A percentile compares a stretch with the other conserved stretches of the same genome.
Conservation (phyloP, 148 eudicot species). For the Rhododendron henanense region DNA sequence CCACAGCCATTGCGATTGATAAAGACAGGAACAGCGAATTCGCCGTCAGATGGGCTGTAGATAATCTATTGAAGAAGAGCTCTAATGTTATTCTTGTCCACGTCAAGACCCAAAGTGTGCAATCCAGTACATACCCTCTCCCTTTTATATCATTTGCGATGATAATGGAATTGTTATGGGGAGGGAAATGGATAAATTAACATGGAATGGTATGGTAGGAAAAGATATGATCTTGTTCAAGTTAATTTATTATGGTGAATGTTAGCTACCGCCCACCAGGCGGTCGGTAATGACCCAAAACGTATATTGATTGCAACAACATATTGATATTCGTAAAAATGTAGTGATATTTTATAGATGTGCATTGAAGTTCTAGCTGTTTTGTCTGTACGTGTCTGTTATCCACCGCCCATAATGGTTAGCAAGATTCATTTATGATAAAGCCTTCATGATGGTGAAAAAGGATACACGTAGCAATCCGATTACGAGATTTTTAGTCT, state of each 20-base stretch:
- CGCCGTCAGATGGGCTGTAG: conserved; percentile 74
- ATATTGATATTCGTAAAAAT: background rate
- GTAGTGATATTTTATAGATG: no score
- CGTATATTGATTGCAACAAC: background rate
- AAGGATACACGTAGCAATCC: background rate
- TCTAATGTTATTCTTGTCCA: conserved; percentile 43
- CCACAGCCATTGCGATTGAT: conserved; percentile 54
- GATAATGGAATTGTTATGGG: background rate
- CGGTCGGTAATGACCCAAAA: no score
- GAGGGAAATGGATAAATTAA: background rate
- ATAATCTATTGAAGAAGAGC: conserved; percentile 37
- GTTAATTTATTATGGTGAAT: background rate
- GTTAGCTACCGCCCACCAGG: no score
- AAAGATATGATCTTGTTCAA: background rate
- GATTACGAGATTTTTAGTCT: background rate
- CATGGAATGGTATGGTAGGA: background rate
- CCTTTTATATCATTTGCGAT: background rate
- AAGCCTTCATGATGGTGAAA: background rate
- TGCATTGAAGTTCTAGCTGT: no score
- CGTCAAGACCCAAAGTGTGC: conserved; percentile 34
- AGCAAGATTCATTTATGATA: background rate
- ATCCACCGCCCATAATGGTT: no score
- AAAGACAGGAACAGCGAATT: conserved; percentile 63
- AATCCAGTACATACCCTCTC: conserved; percentile 26
- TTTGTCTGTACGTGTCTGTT: no score